Evolutionary conservation across 2,329 filamentous ascomycete genomes (phyloP), one percentile per base, ranked within the genome.

Genomic region (Keithomyces neogunnii): DNA sequence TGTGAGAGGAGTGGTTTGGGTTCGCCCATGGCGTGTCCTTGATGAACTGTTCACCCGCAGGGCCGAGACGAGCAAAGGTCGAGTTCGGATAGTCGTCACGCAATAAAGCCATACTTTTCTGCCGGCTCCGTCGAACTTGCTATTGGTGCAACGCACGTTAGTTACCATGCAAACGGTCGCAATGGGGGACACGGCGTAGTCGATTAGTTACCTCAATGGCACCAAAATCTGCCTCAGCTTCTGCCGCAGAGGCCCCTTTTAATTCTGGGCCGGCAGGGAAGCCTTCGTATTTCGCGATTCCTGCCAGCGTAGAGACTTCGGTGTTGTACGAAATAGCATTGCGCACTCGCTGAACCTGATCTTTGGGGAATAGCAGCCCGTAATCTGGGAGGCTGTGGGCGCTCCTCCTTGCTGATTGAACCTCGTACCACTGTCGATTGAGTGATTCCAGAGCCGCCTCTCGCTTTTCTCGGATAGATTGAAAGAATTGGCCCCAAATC

Each of bases 231-330:
- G 92, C 86, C 51, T 96, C 89, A 45, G 93, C 70, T 62, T 96
- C 89, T 9, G 79, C 74, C 28, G 78, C 69, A 38, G 85, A 84
- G 30, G 88, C 87, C 42, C 87, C 80, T 52, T 76, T 76, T 69
- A 99, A 85, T 35, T 88, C 78, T 26, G 93, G 93, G n/a, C 91
- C 93, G 33, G 92, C 91, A 36, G 93, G 93, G 69, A 99, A 99
- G 29, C 93, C 93, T 62, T 95, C 85, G 66, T 96, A 91, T 70
- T 96, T 97, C 36, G 92, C 91, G 48, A 97, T 78, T 38, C 92
- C 92, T 5, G 91, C 85, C 52, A 99, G 73, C 31, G 96, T 82
- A 0, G 91, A 95, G 4, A 99, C 91, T 66, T 99, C 93, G 57
- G 86, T 88, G 66, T 96, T 97, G 72, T 97, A 97, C 45, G 91